These are phyloP conservation scores for Penicillium glabrum DNA, from an alignment of 2,329 filamentous ascomycete species.

Conservation along the genomic window DNA sequence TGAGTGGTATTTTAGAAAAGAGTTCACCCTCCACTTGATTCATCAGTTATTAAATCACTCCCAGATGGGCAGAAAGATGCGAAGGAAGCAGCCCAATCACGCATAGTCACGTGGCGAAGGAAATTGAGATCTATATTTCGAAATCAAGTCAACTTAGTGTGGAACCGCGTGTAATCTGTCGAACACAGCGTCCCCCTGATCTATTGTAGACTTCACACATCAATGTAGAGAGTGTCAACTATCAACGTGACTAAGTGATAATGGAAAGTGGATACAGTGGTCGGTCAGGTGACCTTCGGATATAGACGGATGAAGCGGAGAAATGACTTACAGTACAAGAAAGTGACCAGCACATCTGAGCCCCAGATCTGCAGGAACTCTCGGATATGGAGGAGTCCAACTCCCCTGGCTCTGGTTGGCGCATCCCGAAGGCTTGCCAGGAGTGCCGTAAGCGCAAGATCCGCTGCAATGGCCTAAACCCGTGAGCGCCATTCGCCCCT, in stretches of 20 bases:
- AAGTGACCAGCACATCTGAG: neutral
- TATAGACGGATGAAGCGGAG: conserved; percentile 16
- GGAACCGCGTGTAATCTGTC: too few species aligned
- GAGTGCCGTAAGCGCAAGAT: conserved; percentile 45
- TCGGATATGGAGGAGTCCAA: conserved; percentile 26
- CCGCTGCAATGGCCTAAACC: conserved; percentile 40
- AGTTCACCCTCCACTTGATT: neutral
- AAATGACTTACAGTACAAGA: conserved; percentile 1
- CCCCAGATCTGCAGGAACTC: neutral
- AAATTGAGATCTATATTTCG: neutral
- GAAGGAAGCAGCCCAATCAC: neutral
- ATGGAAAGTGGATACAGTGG: neutral
- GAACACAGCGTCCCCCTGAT: too few species aligned
- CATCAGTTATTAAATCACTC: neutral
- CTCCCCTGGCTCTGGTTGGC: conserved; percentile 26
- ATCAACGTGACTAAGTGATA: neutral
- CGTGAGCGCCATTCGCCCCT: conserved; percentile 21
- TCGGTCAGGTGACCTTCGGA: conserved; percentile 17
- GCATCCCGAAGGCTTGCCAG: conserved; percentile 41
- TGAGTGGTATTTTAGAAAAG: neutral
- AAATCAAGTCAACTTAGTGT: too few species aligned
- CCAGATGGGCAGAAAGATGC: neutral
- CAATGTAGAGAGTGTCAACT: neutral
- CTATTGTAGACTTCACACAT: neutral
- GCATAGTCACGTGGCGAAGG: neutral